phyloP scores from a whole-genome alignment of 352 stramenopile species.

The Chrysophaeum taylorii region DNA sequence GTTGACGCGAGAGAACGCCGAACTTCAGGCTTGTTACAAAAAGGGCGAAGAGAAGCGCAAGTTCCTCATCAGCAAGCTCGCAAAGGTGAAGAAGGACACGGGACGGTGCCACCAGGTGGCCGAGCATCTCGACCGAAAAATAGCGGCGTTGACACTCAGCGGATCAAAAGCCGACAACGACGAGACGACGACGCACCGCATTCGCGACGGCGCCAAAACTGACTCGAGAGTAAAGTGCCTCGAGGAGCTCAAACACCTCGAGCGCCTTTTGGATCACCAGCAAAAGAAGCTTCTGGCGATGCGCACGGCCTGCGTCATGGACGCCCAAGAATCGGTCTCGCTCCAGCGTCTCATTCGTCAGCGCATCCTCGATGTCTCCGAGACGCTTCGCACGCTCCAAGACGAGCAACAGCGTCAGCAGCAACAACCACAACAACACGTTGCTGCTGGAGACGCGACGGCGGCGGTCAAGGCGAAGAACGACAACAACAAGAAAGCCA shows the following conservation, averaged over 20 bases:
- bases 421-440: too few species aligned
- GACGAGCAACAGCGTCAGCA: too few species aligned
- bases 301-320: neutral
- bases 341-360: neutral
- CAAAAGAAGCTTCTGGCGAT: neutral
- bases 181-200: neutral
- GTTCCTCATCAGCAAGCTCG: neutral
- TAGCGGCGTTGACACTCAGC: too few species aligned
- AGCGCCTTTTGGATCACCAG: neutral
- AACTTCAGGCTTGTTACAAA: neutral
- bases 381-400: too few species aligned
- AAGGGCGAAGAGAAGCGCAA: neutral
- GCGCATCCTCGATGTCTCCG: neutral
- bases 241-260: neutral
- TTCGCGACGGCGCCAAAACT: neutral
- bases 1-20: neutral
- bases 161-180: neutral
- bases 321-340: neutral
- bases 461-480: neutral
- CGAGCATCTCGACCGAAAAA: too few species aligned
- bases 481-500: neutral
- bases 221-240: neutral
- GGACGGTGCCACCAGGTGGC: neutral
- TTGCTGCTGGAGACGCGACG: too few species aligned
- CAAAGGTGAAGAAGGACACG: neutral